Conservation (phyloP, 78 protist species). For the Isochrysis galbana region DNA sequence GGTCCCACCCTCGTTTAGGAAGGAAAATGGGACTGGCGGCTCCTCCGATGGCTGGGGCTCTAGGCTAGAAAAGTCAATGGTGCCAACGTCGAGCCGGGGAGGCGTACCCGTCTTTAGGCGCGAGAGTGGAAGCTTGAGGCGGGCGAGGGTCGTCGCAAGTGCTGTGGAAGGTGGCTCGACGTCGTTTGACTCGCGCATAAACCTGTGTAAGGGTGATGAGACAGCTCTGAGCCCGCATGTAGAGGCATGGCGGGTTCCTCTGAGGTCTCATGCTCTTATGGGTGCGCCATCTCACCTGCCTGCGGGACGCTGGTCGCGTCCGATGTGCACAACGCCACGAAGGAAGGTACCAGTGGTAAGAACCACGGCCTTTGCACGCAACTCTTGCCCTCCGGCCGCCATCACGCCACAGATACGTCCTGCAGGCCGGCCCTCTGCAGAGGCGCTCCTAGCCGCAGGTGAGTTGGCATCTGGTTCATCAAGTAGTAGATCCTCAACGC, state of each 20-base stretch:
- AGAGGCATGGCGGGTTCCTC: neutral
- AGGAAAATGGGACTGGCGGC: slow-evolving; percentile 76
- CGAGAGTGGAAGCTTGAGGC: slow-evolving; percentile 69
- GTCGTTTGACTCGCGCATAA: neutral
- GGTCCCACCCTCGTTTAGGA: slow-evolving; percentile 46
- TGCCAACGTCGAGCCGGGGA: slow-evolving; percentile 73
- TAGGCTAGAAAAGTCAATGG: slow-evolving; percentile 58
- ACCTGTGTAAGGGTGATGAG: neutral
- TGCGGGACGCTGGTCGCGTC: slow-evolving; percentile 3
- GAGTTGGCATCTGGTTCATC: neutral
- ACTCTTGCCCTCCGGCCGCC: neutral
- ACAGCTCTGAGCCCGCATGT: neutral
- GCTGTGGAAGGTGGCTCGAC: slow-evolving; percentile 29
- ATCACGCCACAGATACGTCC: slow-evolving; percentile 3
- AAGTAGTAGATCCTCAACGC: slow-evolving; percentile 73
- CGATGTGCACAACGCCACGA: slow-evolving; percentile 85
- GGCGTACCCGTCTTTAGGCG: slow-evolving; percentile 91
- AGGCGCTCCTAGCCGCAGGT: neutral
- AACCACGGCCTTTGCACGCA: slow-evolving; percentile 34
- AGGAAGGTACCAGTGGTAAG: slow-evolving; percentile 95
- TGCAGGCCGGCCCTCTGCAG: neutral
- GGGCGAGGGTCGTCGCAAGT: slow-evolving; percentile 1
- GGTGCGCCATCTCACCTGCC: too few species aligned
- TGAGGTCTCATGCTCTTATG: neutral
- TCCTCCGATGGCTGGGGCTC: slow-evolving; percentile 74